Evolutionary conservation across 345 rosid genomes (phyloP).

Genomic region (Citrus mangshanensis): DNA sequence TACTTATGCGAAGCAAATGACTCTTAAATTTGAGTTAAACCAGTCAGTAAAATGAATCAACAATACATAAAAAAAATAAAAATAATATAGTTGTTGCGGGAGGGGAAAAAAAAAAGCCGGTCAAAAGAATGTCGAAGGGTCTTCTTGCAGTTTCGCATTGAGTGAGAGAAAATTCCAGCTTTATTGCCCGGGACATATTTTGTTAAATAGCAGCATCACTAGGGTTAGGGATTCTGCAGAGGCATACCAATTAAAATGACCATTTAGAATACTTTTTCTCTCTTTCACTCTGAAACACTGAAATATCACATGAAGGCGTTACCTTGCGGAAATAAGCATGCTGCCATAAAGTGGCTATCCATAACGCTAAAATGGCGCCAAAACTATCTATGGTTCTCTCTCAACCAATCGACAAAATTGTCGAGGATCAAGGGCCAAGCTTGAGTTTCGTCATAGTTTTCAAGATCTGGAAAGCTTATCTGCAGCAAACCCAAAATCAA

Average conservation of each 20-base stretch:
- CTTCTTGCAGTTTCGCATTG: neutral
- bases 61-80: too few relatives aligned
- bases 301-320: too few relatives aligned
- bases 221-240: neutral
- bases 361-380: neutral
- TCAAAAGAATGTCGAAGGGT: neutral
- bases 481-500: conserved; percentile 12
- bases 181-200: neutral
- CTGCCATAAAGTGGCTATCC: neutral
- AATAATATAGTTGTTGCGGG: neutral
- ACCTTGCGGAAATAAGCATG: neutral
- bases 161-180: neutral
- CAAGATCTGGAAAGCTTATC: conserved; percentile 46
- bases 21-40: neutral
- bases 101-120: neutral
- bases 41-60: neutral
- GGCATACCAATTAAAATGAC: neutral
- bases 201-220: neutral
- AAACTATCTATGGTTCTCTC: conserved; percentile 32
- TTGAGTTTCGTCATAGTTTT: conserved; percentile 35
- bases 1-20: too few relatives aligned
- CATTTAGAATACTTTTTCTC: neutral
- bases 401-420: conserved; percentile 56
- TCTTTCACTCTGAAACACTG: neutral
- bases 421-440: conserved; percentile 64